phyloP scores from a whole-genome alignment of 208 protist genomes.

The Leishmania braziliensis region DNA sequence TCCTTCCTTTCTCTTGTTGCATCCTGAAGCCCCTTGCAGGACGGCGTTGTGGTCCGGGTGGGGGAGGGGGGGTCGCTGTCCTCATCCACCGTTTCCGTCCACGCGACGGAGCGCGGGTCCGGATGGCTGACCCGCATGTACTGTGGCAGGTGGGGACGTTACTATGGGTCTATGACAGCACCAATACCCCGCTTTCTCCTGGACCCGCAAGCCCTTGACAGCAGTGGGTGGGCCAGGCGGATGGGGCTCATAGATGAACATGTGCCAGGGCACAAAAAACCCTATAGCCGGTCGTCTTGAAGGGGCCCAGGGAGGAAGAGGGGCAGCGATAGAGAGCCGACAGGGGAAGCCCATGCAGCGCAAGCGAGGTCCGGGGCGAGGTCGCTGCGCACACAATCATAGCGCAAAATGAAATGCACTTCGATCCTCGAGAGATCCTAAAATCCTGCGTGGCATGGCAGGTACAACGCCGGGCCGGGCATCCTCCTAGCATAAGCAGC shows the following conservation, averaged over 20 bases:
- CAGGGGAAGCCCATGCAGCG: not conserved
- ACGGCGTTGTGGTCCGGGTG: not conserved
- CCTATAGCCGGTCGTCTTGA: not conserved
- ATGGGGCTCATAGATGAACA: not conserved
- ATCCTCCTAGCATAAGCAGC: not conserved
- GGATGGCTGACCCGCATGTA: not conserved
- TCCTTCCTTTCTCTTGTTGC: not conserved
- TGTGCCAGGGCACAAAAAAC: not conserved
- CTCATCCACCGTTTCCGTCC: not conserved
- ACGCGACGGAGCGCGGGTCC: not conserved
- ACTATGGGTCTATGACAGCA: not conserved
- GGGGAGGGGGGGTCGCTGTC: not conserved
- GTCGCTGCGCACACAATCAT: not conserved
- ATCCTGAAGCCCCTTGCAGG: not conserved
- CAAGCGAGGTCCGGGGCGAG: not conserved
- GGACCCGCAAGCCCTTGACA: not conserved
- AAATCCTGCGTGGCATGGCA: not conserved
- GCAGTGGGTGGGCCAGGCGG: not conserved
- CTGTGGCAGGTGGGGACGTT: not conserved
- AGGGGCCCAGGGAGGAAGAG: not conserved
- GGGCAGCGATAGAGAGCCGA: not conserved
- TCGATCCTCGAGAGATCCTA: not conserved
- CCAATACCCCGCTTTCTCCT: not conserved
- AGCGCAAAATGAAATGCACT: not conserved
- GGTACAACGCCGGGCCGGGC: not conserved